These are phyloP conservation scores for Mercurialis annua DNA, from an alignment of 345 rosid species.

Conservation along the genomic window DNA sequence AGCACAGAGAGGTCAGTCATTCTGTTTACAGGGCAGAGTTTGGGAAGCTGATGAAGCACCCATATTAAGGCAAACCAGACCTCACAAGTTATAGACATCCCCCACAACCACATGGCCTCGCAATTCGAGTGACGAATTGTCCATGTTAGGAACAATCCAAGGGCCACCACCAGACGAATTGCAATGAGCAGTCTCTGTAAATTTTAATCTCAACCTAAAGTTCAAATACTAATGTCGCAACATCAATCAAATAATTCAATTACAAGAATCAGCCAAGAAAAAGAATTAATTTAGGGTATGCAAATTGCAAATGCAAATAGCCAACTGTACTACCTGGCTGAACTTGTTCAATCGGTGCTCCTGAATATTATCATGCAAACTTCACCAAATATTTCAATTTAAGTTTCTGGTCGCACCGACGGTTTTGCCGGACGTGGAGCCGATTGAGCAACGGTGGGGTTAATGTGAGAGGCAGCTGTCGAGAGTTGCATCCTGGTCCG, in stretches of 20 bases:
- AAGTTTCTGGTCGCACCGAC: constrained; percentile 59
- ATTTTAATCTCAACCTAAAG: no score
- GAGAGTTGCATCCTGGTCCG: constrained; percentile 87
- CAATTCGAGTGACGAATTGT: constrained; percentile 63
- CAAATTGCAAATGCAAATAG: no score
- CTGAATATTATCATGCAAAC: constrained; percentile 95
- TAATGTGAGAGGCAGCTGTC: constrained; percentile 85
- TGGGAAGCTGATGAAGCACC: constrained; percentile 85
- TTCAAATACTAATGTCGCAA: constrained; percentile 1
- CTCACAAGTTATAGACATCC: constrained; percentile 71
- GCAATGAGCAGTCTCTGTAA: constrained; percentile 48
- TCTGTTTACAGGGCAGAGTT: constrained; percentile 64
- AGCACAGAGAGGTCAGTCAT: constrained; percentile 51
- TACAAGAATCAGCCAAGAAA: constrained; percentile 55
- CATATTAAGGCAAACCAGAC: constrained; percentile 89
- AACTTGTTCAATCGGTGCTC: constrained; percentile 97
- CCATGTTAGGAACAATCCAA: constrained; percentile 80
- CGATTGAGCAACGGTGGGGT: constrained; percentile 97
- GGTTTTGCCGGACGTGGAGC: constrained; percentile 64
- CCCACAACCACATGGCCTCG: constrained; percentile 81
- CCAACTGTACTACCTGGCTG: no score
- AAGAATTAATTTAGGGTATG: no score
- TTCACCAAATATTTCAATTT: constrained; percentile 82
- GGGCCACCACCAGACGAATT: constrained; percentile 52
- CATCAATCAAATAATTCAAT: neutral